A percentile compares a stretch with the other conserved stretches of the same genome.
These are phyloP conservation scores for Potentilla sterilis DNA, from an alignment of 306 rosid genomes.

Conservation along the genomic window DNA sequence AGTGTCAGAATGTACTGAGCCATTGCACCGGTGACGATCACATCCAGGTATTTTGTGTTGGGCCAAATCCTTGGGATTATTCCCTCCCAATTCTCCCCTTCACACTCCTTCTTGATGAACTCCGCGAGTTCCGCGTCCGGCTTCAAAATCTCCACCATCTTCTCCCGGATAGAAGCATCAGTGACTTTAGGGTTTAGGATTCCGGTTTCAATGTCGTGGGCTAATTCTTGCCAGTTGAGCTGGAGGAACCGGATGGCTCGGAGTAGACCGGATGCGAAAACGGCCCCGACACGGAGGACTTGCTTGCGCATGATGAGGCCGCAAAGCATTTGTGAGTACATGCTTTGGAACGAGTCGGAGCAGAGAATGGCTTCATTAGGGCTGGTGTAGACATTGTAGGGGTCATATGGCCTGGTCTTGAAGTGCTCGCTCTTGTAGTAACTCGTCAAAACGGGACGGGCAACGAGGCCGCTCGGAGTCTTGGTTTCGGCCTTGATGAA, in stretches of 20 bases:
- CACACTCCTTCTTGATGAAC: conserved; percentile 51
- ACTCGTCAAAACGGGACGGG: conserved; percentile 90
- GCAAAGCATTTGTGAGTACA: conserved; percentile 93
- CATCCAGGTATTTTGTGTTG: conserved; percentile 81
- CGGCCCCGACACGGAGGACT: conserved; percentile 84
- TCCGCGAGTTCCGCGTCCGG: conserved; percentile 56
- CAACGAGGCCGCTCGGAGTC: conserved; percentile 77
- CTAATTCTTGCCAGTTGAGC: conserved; percentile 56
- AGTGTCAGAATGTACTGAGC: conserved; percentile 87
- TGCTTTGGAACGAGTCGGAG: conserved; percentile 74
- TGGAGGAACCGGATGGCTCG: conserved; percentile 85
- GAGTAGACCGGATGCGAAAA: conserved; percentile 90
- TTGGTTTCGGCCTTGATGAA: conserved; percentile 73
- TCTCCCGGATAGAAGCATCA: conserved; percentile 42
- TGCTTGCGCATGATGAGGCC: conserved; percentile 74
- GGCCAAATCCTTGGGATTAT: conserved; percentile 90
- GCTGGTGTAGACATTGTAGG: conserved; percentile 78
- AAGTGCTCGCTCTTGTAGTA: conserved; percentile 82
- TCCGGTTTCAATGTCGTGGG: conserved; percentile 61
- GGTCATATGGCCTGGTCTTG: conserved; percentile 76
- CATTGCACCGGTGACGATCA: conserved; percentile 95
- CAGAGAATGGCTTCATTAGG: conserved; percentile 79
- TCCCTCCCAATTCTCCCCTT: conserved; percentile 57
- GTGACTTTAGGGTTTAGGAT: conserved; percentile 62
- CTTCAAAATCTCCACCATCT: conserved; percentile 44